Conservation (phyloP, 352 stramenopile genomes). For the Blastocystis sp. region DNA sequence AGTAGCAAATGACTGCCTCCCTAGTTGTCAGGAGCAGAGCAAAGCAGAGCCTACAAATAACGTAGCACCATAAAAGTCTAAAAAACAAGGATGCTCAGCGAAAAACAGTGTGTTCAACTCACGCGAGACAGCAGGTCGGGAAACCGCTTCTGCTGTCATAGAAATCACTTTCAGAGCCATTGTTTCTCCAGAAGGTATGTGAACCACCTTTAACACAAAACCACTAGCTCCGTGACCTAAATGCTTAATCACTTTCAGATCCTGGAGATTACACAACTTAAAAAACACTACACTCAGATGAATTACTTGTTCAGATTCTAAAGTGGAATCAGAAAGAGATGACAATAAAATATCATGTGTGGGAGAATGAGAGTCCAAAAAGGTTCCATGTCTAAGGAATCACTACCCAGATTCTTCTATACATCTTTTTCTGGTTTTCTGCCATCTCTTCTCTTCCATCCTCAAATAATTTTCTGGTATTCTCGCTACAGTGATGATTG, state of each 20-base stretch:
- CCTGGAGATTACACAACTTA: neutral
- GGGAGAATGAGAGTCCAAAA: neutral
- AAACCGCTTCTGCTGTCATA: neutral
- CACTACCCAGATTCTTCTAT: neutral
- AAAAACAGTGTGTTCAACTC: slow-evolving; percentile 34
- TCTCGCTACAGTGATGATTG: neutral
- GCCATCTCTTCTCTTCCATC: neutral
- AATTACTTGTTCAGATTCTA: neutral
- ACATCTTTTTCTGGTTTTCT: neutral
- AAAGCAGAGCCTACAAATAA: neutral
- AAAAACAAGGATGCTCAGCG: neutral
- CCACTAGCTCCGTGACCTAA: slow-evolving; percentile 7
- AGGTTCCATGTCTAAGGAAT: too few relatives aligned
- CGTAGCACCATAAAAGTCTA: slow-evolving; percentile 44
- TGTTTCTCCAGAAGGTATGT: neutral
- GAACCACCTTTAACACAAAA: neutral
- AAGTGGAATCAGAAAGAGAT: neutral
- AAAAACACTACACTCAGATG: neutral
- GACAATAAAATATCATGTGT: neutral
- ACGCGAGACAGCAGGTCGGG: neutral
- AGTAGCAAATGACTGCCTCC: neutral
- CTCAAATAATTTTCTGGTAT: neutral
- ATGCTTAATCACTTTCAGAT: neutral
- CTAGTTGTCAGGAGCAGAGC: neutral
- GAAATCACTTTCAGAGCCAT: slow-evolving; percentile 2